Percentiles rank a stretch among this genome's conserved stretches.
Evolutionary conservation across 805 yeast species (phyloP).

Genomic region (Tetrapisispora phaffii): DNA sequence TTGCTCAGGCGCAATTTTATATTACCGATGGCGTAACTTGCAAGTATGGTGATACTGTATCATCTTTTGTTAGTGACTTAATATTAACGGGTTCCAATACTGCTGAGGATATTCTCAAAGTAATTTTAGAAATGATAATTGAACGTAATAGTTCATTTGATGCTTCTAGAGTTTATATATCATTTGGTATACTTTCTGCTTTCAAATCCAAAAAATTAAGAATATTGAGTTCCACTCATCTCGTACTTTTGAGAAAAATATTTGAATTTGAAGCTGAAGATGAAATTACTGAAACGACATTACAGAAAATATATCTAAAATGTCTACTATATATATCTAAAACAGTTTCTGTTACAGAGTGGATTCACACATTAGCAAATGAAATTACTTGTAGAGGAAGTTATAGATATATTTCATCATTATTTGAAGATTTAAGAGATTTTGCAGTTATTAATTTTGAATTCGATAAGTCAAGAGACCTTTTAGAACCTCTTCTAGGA

Average conservation of each 20-base stretch:
- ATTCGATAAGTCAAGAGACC: conserved; percentile 5
- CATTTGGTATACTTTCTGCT: conserved; percentile 50
- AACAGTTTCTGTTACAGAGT: conserved; percentile 13
- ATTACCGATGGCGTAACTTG: conserved; percentile 38
- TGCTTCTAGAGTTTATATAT: conserved; percentile 55
- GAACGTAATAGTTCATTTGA: conserved; percentile 48
- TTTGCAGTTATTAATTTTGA: conserved; percentile 31
- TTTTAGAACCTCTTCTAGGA: background rate
- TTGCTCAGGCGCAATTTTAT: conserved; percentile 57
- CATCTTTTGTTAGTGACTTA: conserved; percentile 32
- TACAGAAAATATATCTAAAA: conserved; percentile 44
- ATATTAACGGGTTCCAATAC: background rate
- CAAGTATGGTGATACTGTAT: conserved; percentile 45
- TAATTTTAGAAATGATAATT: conserved; percentile 39
- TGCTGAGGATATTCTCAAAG: conserved; percentile 12
- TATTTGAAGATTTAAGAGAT: conserved; percentile 31
- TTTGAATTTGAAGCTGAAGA: conserved; percentile 39
- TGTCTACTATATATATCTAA: conserved; percentile 35
- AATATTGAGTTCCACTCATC: conserved; percentile 20
- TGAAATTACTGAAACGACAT: conserved; percentile 39
- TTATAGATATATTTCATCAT: conserved; percentile 27
- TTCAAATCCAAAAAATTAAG: conserved; percentile 22
- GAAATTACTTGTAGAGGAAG: conserved; percentile 28
- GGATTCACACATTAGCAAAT: conserved; percentile 31
- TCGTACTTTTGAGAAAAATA: conserved; percentile 27